Evolutionary conservation across 2,329 filamentous ascomycete species (phyloP), one percentile per base, ranked within the genome.

Genomic region (Nemania sp.): DNA sequence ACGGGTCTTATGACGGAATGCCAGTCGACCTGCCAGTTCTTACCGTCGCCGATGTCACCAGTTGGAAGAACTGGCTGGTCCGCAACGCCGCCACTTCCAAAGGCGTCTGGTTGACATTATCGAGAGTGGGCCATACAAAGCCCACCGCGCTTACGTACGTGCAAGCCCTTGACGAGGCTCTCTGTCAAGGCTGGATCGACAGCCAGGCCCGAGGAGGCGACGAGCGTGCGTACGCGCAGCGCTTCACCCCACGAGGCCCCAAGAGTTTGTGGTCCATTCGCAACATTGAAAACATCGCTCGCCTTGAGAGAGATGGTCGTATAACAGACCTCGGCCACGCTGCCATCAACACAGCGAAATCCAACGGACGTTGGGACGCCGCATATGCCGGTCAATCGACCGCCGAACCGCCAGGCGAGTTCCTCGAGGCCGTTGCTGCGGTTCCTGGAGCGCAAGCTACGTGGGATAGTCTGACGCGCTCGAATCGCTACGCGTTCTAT

Each of bases 141-240:
- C 64, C 64, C 1, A 69, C 66, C 3, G 63, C 64, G 4, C 60
- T 69, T 22, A 67, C 63, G 1, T 69, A 69, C 34, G 57, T 60
- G 5, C 61, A 83, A 63, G 82, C 82, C 1, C 73, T 86, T 15
- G 78, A 84, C 62, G 68, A 73, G 28, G 81, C 82, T 1, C 72
- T 86, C 6, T 85, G 82, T 64, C 80, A 79, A 62, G 83, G 83
- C 36, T 86, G 83, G 82, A 86, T 86, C 52, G 82, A 86, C 64
- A 80, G 82, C 0, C 80, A 82, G 61, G 74, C 74, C 2, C 70
- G 70, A 15, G 28, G 48, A 2, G 65, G 73, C 41, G 77, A 83
- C 57, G 73, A 72, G 0, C 61, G 68, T 3, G 76, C 74, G 60
- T 84, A 80, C 65, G 64, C 80, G 1, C 80, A 82, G 60, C 76